phyloP scores from a whole-genome alignment of 345 rosid species.

The rapeseed (Brassica napus) region DNA sequence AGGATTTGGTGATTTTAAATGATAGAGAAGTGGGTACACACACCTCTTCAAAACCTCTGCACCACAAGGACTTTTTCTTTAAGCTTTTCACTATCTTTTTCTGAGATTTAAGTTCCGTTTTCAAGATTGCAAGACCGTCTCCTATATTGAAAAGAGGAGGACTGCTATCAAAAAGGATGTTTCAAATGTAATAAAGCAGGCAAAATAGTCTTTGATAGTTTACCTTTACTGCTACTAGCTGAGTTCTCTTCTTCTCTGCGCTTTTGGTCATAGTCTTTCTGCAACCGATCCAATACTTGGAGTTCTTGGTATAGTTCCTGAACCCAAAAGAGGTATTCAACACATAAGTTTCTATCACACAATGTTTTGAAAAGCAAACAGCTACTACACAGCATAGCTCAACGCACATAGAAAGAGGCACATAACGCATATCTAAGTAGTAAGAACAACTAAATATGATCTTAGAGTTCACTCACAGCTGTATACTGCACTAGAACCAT shows the following conservation, averaged over 20 bases:
- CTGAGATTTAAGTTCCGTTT: conserved; percentile 75
- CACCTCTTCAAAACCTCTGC: conserved; percentile 85
- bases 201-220: not conserved
- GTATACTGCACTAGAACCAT: conserved; percentile 78
- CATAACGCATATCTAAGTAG: conserved; percentile 1
- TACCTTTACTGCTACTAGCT: conserved; percentile 55
- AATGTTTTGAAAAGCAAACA: not conserved
- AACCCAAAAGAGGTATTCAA: conserved; percentile 39
- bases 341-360: too few species aligned
- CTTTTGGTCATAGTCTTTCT: conserved; percentile 76
- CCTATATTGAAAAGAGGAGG: conserved; percentile 40
- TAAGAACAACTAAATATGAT: conserved; percentile 1
- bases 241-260: conserved; percentile 66
- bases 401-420: conserved; percentile 41
- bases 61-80: conserved; percentile 89
- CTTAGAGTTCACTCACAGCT: conserved; percentile 56
- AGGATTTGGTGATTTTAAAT: too few species aligned
- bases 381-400: conserved; percentile 13
- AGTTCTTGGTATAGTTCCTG: conserved; percentile 83
- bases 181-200: conserved; percentile 13
- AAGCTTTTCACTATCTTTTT: conserved; percentile 71
- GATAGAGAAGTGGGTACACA: conserved; percentile 9
- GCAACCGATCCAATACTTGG: conserved; percentile 75
- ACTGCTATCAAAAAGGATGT: conserved; percentile 3
- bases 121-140: conserved; percentile 56